These are phyloP conservation scores for Ceratopteris richardii DNA, from an alignment of 75 land plant species.

Conservation along the genomic window DNA sequence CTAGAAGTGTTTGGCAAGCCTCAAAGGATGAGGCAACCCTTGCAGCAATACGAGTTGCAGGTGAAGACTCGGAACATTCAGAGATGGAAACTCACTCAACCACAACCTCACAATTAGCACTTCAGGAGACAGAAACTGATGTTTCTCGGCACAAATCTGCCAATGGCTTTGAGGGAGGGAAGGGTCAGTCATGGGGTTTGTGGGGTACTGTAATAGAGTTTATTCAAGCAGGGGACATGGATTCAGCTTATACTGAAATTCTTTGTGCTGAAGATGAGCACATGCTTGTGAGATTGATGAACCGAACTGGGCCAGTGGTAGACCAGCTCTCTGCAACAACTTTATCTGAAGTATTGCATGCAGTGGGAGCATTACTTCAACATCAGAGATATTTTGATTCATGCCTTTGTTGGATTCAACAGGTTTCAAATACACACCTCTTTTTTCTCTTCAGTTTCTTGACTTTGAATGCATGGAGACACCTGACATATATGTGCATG, in stretches of 20 bases:
- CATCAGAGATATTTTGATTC: constrained; percentile 30
- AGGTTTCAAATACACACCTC: too few relatives aligned
- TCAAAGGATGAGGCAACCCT: constrained; percentile 34
- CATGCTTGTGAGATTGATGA: constrained; percentile 28
- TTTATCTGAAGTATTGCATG: constrained; percentile 10
- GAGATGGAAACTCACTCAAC: neutral
- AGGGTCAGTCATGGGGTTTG: constrained; percentile 21
- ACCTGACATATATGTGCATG: too few relatives aligned
- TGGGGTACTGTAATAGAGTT: constrained; percentile 27
- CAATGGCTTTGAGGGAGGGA: constrained; percentile 1
- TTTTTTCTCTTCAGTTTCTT: too few relatives aligned
- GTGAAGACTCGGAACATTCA: constrained; percentile 10
- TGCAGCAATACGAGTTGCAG: constrained; percentile 31
- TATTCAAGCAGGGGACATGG: constrained; percentile 22
- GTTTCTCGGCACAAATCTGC: constrained; percentile 9
- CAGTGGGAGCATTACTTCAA: constrained; percentile 17
- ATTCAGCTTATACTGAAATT: constrained; percentile 24
- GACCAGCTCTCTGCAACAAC: constrained; percentile 16
- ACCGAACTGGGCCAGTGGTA: constrained; percentile 31
- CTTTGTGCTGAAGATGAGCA: constrained; percentile 26
- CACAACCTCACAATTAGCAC: constrained; percentile 24
- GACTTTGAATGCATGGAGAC: too few relatives aligned
- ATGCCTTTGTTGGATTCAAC: constrained; percentile 28
- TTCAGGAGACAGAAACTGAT: constrained; percentile 52
- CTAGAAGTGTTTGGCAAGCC: constrained; percentile 34